These are phyloP conservation scores for Ganoderma lingzhi DNA, from an alignment of 1,284 basidiomycete genomes.

Conservation along the genomic window DNA sequence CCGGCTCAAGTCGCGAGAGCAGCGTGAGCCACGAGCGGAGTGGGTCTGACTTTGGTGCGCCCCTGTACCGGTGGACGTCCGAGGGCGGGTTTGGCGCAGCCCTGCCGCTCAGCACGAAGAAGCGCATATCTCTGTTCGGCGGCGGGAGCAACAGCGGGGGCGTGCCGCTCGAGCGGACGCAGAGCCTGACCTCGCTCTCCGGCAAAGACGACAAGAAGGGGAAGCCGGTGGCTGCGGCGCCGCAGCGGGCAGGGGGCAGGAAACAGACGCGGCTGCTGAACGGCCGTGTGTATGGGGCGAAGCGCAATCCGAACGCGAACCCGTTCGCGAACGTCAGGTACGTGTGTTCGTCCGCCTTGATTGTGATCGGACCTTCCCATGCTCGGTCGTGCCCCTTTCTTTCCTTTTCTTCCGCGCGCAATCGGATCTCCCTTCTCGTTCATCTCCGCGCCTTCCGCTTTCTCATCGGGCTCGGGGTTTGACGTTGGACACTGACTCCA, in stretches of 20 bases:
- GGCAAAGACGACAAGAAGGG: slow-evolving; percentile 32
- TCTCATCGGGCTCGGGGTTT: background rate
- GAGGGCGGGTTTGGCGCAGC: slow-evolving; percentile 27
- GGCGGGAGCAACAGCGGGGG: slow-evolving; percentile 25
- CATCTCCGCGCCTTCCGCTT: background rate
- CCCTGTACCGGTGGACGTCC: slow-evolving; percentile 35
- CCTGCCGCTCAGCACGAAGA: slow-evolving; percentile 31
- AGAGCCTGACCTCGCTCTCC: slow-evolving; percentile 32
- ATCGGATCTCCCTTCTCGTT: slow-evolving; percentile 13
- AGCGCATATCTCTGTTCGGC: slow-evolving; percentile 23
- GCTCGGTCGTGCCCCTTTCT: background rate
- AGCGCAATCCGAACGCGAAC: slow-evolving; percentile 42
- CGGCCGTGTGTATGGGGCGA: slow-evolving; percentile 77
- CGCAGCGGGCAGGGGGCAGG: slow-evolving; percentile 25
- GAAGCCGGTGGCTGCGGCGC: slow-evolving; percentile 20
- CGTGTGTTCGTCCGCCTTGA: slow-evolving; percentile 23
- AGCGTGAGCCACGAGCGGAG: slow-evolving; percentile 27
- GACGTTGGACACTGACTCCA: slow-evolving; percentile 13
- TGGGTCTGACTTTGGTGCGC: slow-evolving; percentile 32
- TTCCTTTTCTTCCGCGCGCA: slow-evolving; percentile 7
- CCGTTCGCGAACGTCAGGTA: slow-evolving; percentile 47
- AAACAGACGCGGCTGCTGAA: slow-evolving; percentile 68
- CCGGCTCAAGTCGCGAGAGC: slow-evolving; percentile 19
- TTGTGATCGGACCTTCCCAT: slow-evolving; percentile 7
- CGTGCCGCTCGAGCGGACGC: slow-evolving; percentile 33